Evolutionary conservation across 192 early-diverging fungal species (phyloP), one percentile per base, ranked within the genome.

Genomic region (Lunasporangiospora selenospora): DNA sequence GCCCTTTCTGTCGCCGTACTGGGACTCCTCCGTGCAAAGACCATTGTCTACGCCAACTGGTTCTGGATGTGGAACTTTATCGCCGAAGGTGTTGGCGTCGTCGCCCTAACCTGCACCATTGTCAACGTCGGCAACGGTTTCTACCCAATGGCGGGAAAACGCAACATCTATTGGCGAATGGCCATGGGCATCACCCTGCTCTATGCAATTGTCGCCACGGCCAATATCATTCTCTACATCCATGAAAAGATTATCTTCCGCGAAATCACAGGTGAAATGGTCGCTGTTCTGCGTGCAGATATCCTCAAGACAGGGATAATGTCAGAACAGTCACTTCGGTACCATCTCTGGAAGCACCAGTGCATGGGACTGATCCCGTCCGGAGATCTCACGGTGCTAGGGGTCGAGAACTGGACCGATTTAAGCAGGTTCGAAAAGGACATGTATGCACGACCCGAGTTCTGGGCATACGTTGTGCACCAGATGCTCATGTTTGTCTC

Each of bases 61-160:
- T 73, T 53, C 42, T 73, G 69, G 69, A n/a, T 45, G 7, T 63
- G 60, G 60, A 63, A 63, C 34, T 58, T 73, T 29, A 23, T 49
- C 4, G 60, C 54, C 1, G 69, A 73, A 43, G 30, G 45, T n/a
- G 4, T 63, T 18, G 54, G 54, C 12, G 55, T 58, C 19, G 34
- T 39, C 5, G 33, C 46, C 13, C 46, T 73, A 6, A 36, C 49
- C 4, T 53, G 41, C 19, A 55, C 54, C 3, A 58, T 73, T 24
- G 55, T 63, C 48, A 41, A 40, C 4, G 60, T 63, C 9, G 69
- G 69, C 8, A 58, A 49, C 21, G 69, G 60, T 2, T 73, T 73
- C 16, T 73, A 73, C 34, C 60, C 69, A 0, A 57, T 63, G 59
- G n/a, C 60, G 4, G 32, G 60, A 3, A 50, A 31, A 27, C 50